Evolutionary conservation across 1,284 basidiomycete species (phyloP).

Genomic region (Cryptococcus wingfieldii): DNA sequence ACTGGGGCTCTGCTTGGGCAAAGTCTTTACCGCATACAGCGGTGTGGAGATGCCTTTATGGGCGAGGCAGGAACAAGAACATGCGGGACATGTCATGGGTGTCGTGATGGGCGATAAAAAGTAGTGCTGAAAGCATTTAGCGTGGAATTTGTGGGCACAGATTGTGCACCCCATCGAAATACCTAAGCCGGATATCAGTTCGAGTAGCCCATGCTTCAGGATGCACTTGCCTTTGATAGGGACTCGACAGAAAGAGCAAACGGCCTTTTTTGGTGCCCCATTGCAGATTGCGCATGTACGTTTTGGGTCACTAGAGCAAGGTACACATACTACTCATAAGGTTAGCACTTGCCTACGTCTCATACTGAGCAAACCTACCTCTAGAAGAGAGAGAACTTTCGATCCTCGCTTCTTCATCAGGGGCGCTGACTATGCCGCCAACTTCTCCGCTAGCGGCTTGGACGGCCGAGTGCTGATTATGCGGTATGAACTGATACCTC

Average conservation of each 20-base stretch:
- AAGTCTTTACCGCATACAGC: constrained; percentile 10
- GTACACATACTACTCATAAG: constrained; percentile 18
- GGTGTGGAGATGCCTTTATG: constrained; percentile 20
- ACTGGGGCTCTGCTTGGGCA: constrained; percentile 6
- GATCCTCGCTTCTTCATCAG: background rate
- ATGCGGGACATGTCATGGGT: constrained; percentile 33
- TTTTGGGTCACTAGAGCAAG: constrained; percentile 10
- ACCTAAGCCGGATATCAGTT: constrained; percentile 50
- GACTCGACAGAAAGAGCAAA: constrained; percentile 69
- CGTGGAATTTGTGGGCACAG: constrained; percentile 64
- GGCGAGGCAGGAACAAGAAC: constrained; percentile 31
- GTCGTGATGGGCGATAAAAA: constrained; percentile 11
- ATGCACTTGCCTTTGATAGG: constrained; percentile 64
- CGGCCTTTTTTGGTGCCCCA: constrained; percentile 51
- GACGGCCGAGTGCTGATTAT: background rate
- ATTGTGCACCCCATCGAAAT: constrained; percentile 64
- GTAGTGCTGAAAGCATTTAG: constrained; percentile 53
- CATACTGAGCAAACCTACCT: background rate
- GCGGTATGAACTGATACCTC: constrained; percentile 53
- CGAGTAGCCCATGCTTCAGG: background rate
- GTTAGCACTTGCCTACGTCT: background rate
- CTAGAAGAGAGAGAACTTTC: background rate
- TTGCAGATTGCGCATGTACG: constrained; percentile 55
- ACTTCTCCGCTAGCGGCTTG: constrained; percentile 11
- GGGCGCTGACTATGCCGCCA: background rate